Evolutionary conservation across 1,284 basidiomycete genomes (phyloP), one percentile per base, ranked within the genome.

Genomic region (Farysia itapuensis): DNA sequence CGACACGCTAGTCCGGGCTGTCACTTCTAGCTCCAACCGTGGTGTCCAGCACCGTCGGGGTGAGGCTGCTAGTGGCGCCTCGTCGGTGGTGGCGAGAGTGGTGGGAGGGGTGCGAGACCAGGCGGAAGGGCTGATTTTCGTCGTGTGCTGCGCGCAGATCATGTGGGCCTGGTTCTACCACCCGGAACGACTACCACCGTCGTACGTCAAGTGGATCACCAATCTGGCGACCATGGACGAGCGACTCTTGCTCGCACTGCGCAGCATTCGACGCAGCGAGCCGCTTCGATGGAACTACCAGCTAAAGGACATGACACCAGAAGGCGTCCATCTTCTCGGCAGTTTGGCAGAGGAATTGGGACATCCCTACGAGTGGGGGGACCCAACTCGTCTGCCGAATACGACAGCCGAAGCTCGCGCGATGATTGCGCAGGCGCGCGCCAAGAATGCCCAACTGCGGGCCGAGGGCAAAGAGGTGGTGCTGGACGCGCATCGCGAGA

Each of bases 211-310:
- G 31, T 79, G 77, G 76, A 59, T 64, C 47, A 59, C 61, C 23
- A 64, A 64, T 24, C 65, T 79, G 9, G 73, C 78, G 1, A 61
- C 73, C 13, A 77, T 78, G 67, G 78, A 79, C 48, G 67, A 72
- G 18, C 43, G 75, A 2, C 45, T 78, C 13, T 42, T 78, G 3
- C 44, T 65, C 1, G 64, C 77, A 1, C 42, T 79, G 18, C 51
- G 73, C 3, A 65, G 59, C 36, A 67, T 69, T 1, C 59, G 72
- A 8, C 47, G 39, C 2, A 54, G 70, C 15, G 56, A 72, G 19
- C 69, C 69, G 13, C 33, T 67, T 23, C 21, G n/a, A 5, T 78
- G 67, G 64, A 40, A 41, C 9, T 79, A 79, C 29, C 70, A 73
- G 16, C 35, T 67, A 35, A 40, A 50, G 33, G 22, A 44, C 16